A percentile compares a stretch with the other conserved stretches of the same genome.
These are phyloP conservation scores for Patellifolia procumbens DNA, from an alignment of 179 eudicot species.

Conservation along the genomic window DNA sequence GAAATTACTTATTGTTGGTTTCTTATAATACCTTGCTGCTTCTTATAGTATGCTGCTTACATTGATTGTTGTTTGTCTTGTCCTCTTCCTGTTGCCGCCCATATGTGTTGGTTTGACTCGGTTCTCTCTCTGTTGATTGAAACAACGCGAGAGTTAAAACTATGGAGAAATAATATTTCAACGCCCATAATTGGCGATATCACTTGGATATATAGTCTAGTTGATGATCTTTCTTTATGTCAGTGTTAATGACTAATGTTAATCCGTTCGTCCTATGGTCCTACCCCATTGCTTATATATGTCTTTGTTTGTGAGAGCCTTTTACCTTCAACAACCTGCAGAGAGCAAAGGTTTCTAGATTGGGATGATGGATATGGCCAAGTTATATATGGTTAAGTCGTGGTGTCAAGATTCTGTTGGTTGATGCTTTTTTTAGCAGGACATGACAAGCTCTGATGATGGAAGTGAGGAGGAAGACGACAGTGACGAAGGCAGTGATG, in stretches of 20 bases:
- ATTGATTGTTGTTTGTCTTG: neutral
- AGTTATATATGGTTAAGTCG: neutral
- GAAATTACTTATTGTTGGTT: too few species aligned
- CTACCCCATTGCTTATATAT: neutral
- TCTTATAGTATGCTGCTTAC: neutral
- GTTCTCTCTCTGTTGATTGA: neutral
- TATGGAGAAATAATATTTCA: neutral
- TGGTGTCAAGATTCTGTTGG: neutral
- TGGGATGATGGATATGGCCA: neutral
- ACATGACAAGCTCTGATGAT: slow-evolving; percentile 28
- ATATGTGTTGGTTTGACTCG: neutral
- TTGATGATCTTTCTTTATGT: neutral
- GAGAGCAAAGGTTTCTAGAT: neutral
- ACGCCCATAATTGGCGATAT: neutral
- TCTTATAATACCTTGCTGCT: too few species aligned
- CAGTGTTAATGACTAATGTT: neutral
- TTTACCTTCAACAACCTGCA: neutral
- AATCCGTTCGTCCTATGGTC: neutral
- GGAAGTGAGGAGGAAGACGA: slow-evolving; percentile 47
- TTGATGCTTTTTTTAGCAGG: slow-evolving; percentile 32
- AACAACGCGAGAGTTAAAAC: neutral
- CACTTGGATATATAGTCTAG: neutral
- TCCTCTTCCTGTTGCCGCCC: neutral
- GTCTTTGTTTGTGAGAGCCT: neutral
- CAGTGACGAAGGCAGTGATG: slow-evolving; percentile 33